Evolutionary conservation across 495 filamentous ascomycete species (phyloP).

Genomic region (Talaromyces ruber): DNA sequence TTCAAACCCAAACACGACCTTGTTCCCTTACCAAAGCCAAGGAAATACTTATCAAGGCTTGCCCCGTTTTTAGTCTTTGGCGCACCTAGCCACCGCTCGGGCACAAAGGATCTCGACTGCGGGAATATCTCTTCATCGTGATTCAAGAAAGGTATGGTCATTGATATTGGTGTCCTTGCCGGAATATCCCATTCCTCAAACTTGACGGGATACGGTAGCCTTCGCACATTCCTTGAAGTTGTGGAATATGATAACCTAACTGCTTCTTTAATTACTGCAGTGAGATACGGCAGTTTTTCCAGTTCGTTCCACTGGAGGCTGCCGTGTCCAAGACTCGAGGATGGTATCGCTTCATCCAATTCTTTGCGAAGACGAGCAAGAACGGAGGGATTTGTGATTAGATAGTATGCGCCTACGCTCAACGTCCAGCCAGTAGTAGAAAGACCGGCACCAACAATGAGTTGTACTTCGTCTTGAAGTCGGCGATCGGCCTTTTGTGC

Average conservation of each 20-base stretch:
- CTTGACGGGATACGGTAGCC: not conserved
- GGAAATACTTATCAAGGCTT: not conserved
- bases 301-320: conserved; percentile 11
- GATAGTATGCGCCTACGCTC: conserved; percentile 13
- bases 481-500: conserved; percentile 16
- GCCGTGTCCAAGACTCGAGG: conserved; percentile 1
- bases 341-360: conserved; percentile 15
- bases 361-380: conserved; percentile 15
- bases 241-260: conserved; percentile 2
- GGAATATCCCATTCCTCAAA: conserved; percentile 7
- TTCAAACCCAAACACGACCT: conserved; percentile 2
- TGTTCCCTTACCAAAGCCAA: conserved; percentile 2
- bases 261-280: conserved; percentile 32
- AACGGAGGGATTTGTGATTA: conserved; percentile 15
- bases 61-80: conserved; percentile 8
- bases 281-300: conserved; percentile 27
- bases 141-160: conserved; percentile 32
- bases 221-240: conserved; percentile 2
- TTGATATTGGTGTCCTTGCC: conserved; percentile 18
- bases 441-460: conserved; percentile 28
- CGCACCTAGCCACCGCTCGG: conserved; percentile 33
- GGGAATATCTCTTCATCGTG: conserved; percentile 32
- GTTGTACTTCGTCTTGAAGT: conserved; percentile 26
- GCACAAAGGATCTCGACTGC: conserved; percentile 27
- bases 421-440: conserved; percentile 21